Evolutionary conservation across 768 basidiomycete genomes (phyloP).

Genomic region (Gymnopilus junonius): DNA sequence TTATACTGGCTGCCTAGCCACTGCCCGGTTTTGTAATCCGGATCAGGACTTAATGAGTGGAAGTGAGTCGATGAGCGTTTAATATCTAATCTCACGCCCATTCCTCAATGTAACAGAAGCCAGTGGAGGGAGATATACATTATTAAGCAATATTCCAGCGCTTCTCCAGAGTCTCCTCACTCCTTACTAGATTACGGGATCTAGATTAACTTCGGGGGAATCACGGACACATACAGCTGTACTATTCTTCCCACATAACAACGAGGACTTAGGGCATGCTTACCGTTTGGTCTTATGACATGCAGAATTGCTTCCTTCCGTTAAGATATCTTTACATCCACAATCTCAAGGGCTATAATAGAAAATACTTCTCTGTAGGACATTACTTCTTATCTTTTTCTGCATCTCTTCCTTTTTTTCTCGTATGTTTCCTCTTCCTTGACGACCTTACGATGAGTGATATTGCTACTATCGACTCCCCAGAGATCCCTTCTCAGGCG

Average conservation of each 20-base stretch:
- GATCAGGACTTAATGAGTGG: not conserved
- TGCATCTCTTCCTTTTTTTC: not conserved
- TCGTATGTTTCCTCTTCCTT: not conserved
- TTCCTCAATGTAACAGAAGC: too few relatives aligned
- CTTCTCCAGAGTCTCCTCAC: not conserved
- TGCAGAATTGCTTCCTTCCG: too few relatives aligned
- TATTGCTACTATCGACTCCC: not conserved
- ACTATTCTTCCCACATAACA: not conserved
- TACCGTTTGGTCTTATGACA: too few relatives aligned
- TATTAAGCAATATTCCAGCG: too few relatives aligned
- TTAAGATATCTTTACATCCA: not conserved
- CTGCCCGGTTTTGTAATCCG: not conserved
- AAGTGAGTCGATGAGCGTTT: not conserved
- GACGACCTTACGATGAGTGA: not conserved
- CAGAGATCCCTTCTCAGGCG: not conserved
- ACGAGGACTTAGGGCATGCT: not conserved
- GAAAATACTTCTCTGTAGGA: too few relatives aligned
- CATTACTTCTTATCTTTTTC: not conserved
- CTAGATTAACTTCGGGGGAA: not conserved
- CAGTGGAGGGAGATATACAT: too few relatives aligned
- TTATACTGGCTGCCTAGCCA: not conserved
- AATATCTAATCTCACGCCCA: not conserved
- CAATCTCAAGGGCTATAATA: not conserved
- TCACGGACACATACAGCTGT: not conserved
- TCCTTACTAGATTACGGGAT: too few relatives aligned